A percentile compares a stretch with the other conserved stretches of the same genome.
These are phyloP conservation scores for Leavenworthia alabamica DNA, from an alignment of 345 rosid genomes.

Conservation along the genomic window DNA sequence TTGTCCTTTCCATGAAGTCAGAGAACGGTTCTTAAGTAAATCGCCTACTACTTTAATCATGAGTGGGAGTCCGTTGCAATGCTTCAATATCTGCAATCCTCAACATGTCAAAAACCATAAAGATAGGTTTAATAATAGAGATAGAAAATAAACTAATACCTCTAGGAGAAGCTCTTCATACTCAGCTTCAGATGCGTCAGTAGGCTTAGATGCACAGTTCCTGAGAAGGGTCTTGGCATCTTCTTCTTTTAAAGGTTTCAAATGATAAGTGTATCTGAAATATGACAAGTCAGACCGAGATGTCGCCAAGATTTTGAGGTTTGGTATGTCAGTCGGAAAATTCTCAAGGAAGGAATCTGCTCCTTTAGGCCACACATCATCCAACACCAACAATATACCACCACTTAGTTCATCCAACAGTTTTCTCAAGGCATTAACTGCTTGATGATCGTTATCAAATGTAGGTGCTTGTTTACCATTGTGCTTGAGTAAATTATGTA, in stretches of 20 bases:
- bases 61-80: conserved; percentile 56
- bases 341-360: conserved; percentile 34
- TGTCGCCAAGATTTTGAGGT: conserved; percentile 55
- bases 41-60: conserved; percentile 46
- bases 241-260: conserved; percentile 34
- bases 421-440: conserved; percentile 18
- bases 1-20: conserved; percentile 30
- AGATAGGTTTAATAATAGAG: neutral
- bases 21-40: conserved; percentile 36
- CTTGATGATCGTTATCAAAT: conserved; percentile 29
- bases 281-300: conserved; percentile 45
- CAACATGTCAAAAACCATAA: neutral
- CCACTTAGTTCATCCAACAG: conserved; percentile 21
- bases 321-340: conserved; percentile 14
- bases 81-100: conserved; percentile 38
- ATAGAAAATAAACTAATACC: conserved; percentile 20
- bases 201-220: conserved; percentile 15
- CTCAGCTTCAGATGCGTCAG: neutral
- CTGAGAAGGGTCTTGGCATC: conserved; percentile 42
- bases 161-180: conserved; percentile 30
- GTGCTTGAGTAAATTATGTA: conserved; percentile 31
- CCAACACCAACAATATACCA: conserved; percentile 67
- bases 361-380: conserved; percentile 59
- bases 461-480: neutral
- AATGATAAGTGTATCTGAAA: conserved; percentile 22